phyloP scores from a whole-genome alignment of 768 basidiomycete species.

The Trametes gibbosa region DNA sequence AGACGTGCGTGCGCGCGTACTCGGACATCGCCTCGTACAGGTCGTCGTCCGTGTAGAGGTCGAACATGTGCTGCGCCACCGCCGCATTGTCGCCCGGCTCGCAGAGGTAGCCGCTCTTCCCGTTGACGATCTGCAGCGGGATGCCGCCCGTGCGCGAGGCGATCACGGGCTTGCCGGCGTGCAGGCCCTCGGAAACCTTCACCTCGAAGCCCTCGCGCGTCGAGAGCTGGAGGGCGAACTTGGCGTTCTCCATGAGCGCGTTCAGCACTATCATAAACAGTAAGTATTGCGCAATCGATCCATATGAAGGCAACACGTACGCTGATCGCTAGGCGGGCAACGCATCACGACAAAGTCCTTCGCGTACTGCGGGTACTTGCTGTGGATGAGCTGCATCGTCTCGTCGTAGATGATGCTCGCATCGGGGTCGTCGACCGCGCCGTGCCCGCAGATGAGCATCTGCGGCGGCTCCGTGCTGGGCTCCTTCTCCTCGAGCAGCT shows the following conservation, averaged over 20 bases:
- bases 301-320: slow-evolving; percentile 40
- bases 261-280: slow-evolving; percentile 62
- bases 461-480: slow-evolving; percentile 61
- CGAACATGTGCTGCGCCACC: slow-evolving; percentile 73
- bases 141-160: slow-evolving; percentile 88
- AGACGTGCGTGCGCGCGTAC: slow-evolving; percentile 67
- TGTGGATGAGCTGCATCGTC: slow-evolving; percentile 55
- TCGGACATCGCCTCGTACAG: slow-evolving; percentile 43
- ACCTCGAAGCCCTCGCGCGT: slow-evolving; percentile 96
- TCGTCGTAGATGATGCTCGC: slow-evolving; percentile 90
- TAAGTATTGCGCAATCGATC: slow-evolving; percentile 1
- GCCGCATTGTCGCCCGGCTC: slow-evolving; percentile 70
- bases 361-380: slow-evolving; percentile 39
- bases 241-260: slow-evolving; percentile 83
- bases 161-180: slow-evolving; percentile 84
- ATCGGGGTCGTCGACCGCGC: slow-evolving; percentile 93
- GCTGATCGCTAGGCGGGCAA: slow-evolving; percentile 79
- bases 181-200: slow-evolving; percentile 94
- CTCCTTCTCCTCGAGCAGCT: slow-evolving; percentile 49
- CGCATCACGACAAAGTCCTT: slow-evolving; percentile 45
- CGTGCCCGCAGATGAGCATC: slow-evolving; percentile 83
- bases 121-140: slow-evolving; percentile 86
- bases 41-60: slow-evolving; percentile 72
- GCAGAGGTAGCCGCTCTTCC: slow-evolving; percentile 85
- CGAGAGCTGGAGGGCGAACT: slow-evolving; percentile 88